Evolutionary conservation across 2,329 filamentous ascomycete species (phyloP).

Genomic region (Fusarium sp.): DNA sequence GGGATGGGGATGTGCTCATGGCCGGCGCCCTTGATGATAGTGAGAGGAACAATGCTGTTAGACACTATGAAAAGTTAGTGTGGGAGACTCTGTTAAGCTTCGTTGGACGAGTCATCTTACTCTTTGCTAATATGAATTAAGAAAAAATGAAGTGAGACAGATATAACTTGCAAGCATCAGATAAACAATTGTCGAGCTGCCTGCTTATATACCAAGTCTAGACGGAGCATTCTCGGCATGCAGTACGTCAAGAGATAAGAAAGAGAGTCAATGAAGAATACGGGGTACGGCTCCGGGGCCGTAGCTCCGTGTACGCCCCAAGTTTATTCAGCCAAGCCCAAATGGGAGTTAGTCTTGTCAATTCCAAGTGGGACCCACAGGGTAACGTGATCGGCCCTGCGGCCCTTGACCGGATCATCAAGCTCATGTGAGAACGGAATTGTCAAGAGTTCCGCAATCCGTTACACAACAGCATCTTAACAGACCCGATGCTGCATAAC

Average conservation of each 20-base stretch:
- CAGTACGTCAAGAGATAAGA: background rate
- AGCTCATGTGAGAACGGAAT: background rate
- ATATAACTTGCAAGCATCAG: background rate
- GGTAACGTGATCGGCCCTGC: slow-evolving; percentile 6
- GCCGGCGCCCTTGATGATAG: slow-evolving; percentile 33
- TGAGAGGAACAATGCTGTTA: slow-evolving; percentile 33
- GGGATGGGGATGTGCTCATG: slow-evolving; percentile 31
- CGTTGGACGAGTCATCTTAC: background rate
- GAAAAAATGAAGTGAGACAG: background rate
- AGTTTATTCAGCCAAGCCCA: background rate
- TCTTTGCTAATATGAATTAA: background rate
- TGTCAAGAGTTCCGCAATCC: background rate
- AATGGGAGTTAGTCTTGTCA: background rate
- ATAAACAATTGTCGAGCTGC: background rate
- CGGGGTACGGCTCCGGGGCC: slow-evolving; percentile 10
- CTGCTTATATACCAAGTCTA: slow-evolving; percentile 8
- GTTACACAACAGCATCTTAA: background rate
- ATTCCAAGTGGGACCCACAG: background rate
- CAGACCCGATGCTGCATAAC: background rate
- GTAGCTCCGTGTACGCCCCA: background rate
- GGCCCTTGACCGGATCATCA: slow-evolving; percentile 5
- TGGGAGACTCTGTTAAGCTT: background rate
- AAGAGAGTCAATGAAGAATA: background rate
- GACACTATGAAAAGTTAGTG: slow-evolving; percentile 18
- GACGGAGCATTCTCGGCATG: slow-evolving; percentile 8